Percentiles rank a stretch among this genome's conserved stretches.
phyloP scores from a whole-genome alignment of 257 asterid species.

The Solanum clarkiae region DNA sequence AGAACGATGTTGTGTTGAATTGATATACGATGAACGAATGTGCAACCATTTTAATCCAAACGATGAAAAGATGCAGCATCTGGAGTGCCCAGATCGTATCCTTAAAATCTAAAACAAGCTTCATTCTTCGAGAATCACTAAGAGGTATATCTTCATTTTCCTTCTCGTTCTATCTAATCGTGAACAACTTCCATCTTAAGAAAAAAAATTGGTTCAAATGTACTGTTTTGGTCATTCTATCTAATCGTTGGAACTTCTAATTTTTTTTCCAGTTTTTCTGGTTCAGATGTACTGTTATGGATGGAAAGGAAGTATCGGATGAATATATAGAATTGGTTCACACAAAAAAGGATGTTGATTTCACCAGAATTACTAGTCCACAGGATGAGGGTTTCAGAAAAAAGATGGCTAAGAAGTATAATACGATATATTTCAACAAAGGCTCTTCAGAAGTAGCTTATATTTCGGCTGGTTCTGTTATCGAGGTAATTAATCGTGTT shows the following conservation, averaged over 20 bases:
- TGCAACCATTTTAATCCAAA: slow-evolving; percentile 50
- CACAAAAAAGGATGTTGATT: neutral
- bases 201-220: too few relatives aligned
- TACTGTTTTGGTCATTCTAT: too few relatives aligned
- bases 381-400: slow-evolving; percentile 24
- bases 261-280: neutral
- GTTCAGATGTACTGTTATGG: slow-evolving; percentile 33
- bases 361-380: slow-evolving; percentile 58
- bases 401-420: neutral
- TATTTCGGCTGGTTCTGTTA: too few relatives aligned
- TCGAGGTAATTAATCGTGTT: too few relatives aligned
- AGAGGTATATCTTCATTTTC: too few relatives aligned
- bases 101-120: slow-evolving; percentile 64
- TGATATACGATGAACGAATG: slow-evolving; percentile 72
- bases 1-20: slow-evolving; percentile 48
- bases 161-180: too few relatives aligned
- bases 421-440: too few relatives aligned
- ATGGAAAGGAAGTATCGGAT: too few relatives aligned
- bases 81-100: slow-evolving; percentile 70
- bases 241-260: slow-evolving; percentile 5
- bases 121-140: slow-evolving; percentile 42
- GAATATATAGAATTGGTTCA: too few relatives aligned
- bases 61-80: slow-evolving; percentile 29
- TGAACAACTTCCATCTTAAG: too few relatives aligned
- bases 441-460: too few relatives aligned